Evolutionary conservation across 305 asterid species (phyloP).

Genomic region (Solanum hybrid): DNA sequence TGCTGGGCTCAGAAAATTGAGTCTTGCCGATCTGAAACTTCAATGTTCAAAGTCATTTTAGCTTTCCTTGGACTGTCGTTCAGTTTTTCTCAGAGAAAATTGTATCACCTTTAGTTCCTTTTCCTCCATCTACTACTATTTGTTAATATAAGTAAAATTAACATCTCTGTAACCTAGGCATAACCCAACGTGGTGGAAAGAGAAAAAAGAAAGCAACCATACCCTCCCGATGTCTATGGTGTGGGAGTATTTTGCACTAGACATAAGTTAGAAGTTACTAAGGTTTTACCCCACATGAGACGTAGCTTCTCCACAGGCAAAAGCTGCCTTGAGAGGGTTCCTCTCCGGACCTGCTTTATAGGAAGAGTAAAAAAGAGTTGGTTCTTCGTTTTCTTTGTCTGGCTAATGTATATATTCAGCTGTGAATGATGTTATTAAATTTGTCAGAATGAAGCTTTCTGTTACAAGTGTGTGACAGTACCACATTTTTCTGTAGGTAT

Average conservation of each 20-base stretch:
- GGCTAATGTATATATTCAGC: background rate
- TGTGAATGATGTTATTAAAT: background rate
- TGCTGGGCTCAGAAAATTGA: background rate
- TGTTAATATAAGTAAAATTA: background rate
- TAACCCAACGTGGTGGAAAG: background rate
- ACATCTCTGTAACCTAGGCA: background rate
- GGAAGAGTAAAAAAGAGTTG: background rate
- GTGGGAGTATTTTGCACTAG: background rate
- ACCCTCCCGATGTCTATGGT: background rate
- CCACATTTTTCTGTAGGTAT: conserved; percentile 40
- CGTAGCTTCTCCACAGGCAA: background rate
- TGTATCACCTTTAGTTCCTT: background rate
- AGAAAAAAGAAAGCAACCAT: background rate
- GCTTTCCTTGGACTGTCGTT: background rate
- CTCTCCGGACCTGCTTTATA: background rate
- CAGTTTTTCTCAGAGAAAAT: background rate
- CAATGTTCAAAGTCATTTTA: background rate
- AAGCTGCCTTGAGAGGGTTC: background rate
- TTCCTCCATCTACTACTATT: background rate
- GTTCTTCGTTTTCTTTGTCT: background rate
- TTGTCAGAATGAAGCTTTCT: background rate
- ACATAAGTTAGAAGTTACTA: background rate
- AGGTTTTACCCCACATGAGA: background rate
- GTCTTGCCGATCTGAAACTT: background rate
- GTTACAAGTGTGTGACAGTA: background rate